These are phyloP conservation scores for Gossypium stocksii DNA, from an alignment of 345 rosid species.

Conservation along the genomic window DNA sequence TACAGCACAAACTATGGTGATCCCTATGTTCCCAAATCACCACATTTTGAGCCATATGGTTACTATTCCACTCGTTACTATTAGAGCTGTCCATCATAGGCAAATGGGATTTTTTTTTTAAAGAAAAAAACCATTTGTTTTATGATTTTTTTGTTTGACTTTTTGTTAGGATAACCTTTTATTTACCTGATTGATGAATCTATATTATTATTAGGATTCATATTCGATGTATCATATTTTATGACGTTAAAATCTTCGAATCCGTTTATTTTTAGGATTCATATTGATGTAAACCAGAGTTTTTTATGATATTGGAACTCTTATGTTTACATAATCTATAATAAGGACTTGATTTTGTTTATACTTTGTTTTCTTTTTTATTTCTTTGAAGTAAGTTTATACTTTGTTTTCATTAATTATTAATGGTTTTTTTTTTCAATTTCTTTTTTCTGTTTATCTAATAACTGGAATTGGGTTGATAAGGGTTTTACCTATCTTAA, in stretches of 20 bases:
- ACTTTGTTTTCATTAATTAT: not conserved
- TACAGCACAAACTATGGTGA: not conserved
- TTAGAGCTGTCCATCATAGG: not conserved
- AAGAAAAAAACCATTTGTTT: not conserved
- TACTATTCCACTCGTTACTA: not conserved
- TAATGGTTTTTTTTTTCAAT: too few relatives aligned
- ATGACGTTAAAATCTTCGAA: not conserved
- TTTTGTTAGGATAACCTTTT: not conserved
- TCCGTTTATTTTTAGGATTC: conserved; percentile 7
- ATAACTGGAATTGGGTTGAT: too few relatives aligned
- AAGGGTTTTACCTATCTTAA: too few relatives aligned
- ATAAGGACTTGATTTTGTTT: not conserved
- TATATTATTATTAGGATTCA: too few relatives aligned
- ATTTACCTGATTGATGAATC: not conserved
- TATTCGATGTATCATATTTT: too few relatives aligned
- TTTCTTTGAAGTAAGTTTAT: too few relatives aligned
- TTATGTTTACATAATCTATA: not conserved
- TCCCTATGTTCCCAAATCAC: not conserved
- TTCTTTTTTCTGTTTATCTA: too few relatives aligned
- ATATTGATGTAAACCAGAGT: not conserved
- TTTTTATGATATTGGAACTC: not conserved
- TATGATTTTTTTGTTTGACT: not conserved
- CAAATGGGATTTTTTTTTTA: not conserved
- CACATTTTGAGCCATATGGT: not conserved
- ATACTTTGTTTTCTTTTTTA: too few relatives aligned